Base-by-base conservation (phyloP, 352 stramenopile species). In the Pythium brachiatum region DNA sequence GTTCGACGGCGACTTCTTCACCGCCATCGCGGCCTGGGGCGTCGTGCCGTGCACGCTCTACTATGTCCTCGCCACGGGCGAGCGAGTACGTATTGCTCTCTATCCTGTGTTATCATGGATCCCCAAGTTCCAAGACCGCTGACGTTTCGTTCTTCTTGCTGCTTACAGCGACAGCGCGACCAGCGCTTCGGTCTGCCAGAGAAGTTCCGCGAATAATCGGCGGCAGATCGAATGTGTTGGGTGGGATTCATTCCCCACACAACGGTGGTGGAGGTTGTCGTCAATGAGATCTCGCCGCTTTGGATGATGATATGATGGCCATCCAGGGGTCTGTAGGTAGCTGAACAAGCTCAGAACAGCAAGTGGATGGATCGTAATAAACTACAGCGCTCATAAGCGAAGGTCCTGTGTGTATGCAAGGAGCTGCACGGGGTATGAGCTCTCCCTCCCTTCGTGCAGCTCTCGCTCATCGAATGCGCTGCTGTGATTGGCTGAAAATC, bases 1-100 rank as follows among this genome's bases (percentile, higher is more conserved):
- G 66, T 89, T 92, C 31, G 69, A 92, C 67, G 54, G 56, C 43
- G 12, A 79, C 16, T 90, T 92, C 74, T 92, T 90, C 69, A 76
- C 65, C 60, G 68, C 69, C 6, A 43, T 88, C 1, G 53, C 65
- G 5, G 74, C 67, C 29, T 90, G 79, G 79, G 81, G 83, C 20
- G 20, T 92, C 23, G 26, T 88, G 20, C 83, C 83, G 25, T 89
- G 78, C 61, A 59, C 58, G 18, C 29, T 88, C 56, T 92, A 88
- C 74, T 92, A 88, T 71, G 69, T 76, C 39, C 31, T 92, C 53
- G 69, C 77, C 36, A 68, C 69, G 31, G 61, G 62, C 26, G 83
- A 92, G 44, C 83, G 81, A 64, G 83, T 92, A 89, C 64, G 83
- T 80, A 25, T 15, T 39, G 5, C 27, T 56, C 23, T 13, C 29